Conservation (phyloP, 192 early-diverging fungal species). For the Backusella sp. region DNA sequence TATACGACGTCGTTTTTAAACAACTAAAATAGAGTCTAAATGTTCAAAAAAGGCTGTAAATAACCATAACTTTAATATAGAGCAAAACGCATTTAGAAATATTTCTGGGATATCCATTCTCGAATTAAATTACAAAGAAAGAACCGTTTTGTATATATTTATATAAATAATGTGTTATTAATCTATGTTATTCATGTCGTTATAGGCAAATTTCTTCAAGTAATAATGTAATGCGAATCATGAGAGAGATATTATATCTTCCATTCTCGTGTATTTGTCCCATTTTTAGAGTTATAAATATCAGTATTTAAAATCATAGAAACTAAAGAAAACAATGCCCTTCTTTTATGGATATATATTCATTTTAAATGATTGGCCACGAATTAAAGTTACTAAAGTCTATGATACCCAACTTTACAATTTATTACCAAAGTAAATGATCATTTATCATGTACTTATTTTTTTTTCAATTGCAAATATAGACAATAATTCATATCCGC, state of each 20-base stretch:
- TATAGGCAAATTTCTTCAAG: not conserved
- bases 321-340: not conserved
- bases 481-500: not conserved
- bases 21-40: not conserved
- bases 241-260: not conserved
- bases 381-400: not conserved
- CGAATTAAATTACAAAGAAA: not conserved
- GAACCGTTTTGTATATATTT: not conserved
- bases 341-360: not conserved
- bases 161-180: not conserved
- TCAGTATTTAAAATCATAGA: not conserved
- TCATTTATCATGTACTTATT: not conserved
- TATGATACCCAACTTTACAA: not conserved
- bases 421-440: not conserved
- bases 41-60: not conserved
- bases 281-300: constrained; percentile 3
- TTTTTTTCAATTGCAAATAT: not conserved
- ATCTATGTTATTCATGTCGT: not conserved
- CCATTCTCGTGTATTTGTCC: constrained; percentile 1
- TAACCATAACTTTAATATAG: not conserved
- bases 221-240: not conserved
- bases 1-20: not conserved
- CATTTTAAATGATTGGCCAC: not conserved
- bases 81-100: not conserved
- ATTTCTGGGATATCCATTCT: not conserved